Percentiles rank a stretch among this genome's conserved stretches.
These are phyloP conservation scores for Juglanconis sp. DNA, from an alignment of 2,329 filamentous ascomycete genomes.

Conservation along the genomic window DNA sequence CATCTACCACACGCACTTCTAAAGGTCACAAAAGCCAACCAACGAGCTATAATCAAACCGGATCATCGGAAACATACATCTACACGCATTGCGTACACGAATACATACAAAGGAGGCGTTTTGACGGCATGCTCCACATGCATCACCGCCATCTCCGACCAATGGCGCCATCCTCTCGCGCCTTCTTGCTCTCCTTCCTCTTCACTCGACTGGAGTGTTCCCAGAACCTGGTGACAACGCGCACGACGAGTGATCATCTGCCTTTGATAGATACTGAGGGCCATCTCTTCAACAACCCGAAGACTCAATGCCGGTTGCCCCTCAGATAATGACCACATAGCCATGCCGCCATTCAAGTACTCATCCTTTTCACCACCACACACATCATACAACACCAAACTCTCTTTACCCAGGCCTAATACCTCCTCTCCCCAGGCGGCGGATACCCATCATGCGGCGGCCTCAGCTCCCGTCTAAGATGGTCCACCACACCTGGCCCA, in stretches of 20 bases:
- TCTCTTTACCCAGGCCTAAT: not conserved
- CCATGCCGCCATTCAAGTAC: not conserved
- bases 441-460: constrained; percentile 15
- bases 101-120: not conserved
- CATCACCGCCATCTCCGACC: not conserved
- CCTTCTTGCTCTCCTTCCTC: too few species aligned
- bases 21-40: too few species aligned
- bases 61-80: not conserved
- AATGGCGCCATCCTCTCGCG: too few species aligned
- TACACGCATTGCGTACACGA: not conserved
- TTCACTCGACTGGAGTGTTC: not conserved
- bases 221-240: not conserved
- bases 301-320: too few species aligned
- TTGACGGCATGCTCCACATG: not conserved
- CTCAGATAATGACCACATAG: not conserved
- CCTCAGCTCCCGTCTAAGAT: constrained; percentile 10
- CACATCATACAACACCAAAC: not conserved
- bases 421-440: constrained; percentile 14
- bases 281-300: too few species aligned
- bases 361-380: not conserved
- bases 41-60: too few species aligned
- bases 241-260: too few species aligned
- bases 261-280: too few species aligned
- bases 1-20: too few species aligned
- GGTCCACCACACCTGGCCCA: constrained; percentile 1